These are phyloP conservation scores for Zelopaecilomyces penicillatus DNA, from an alignment of 2,329 filamentous ascomycete species.

Conservation along the genomic window DNA sequence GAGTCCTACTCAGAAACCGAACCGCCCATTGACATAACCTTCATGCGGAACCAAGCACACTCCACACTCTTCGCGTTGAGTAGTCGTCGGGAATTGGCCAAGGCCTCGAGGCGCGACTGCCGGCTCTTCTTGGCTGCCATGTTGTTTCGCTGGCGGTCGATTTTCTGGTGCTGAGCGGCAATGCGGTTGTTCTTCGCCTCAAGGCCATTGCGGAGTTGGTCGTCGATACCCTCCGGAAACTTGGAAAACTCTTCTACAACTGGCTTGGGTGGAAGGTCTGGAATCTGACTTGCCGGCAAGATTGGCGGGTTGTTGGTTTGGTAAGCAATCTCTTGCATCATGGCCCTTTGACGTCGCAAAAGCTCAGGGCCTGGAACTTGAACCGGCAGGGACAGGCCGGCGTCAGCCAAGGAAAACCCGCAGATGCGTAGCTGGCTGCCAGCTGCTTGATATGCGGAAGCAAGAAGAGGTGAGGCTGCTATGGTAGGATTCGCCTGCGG, in stretches of 20 bases:
- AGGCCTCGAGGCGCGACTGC: conserved; percentile 20
- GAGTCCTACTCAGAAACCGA: conserved; percentile 13
- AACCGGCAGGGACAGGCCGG: conserved; percentile 15
- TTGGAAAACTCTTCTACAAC: conserved; percentile 12
- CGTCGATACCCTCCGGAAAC: conserved; percentile 11
- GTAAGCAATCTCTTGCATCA: conserved; percentile 15
- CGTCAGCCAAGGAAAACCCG: conserved; percentile 12
- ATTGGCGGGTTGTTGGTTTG: conserved; percentile 18
- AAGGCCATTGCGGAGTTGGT: conserved; percentile 8
- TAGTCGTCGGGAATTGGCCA: conserved; percentile 14
- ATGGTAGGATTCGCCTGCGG: no score
- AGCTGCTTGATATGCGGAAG: no score
- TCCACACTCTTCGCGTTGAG: conserved; percentile 17
- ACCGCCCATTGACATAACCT: conserved; percentile 17
- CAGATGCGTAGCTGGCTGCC: conserved; percentile 6
- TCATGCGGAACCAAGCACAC: conserved; percentile 19
- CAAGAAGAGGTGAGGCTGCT: no score
- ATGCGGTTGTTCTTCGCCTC: conserved; percentile 19
- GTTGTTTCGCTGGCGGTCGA: conserved; percentile 29
- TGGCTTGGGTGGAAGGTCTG: conserved; percentile 19
- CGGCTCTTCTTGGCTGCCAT: conserved; percentile 29
- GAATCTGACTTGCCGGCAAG: conserved; percentile 18
- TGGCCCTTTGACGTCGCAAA: conserved; percentile 10
- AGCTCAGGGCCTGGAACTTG: conserved; percentile 11
- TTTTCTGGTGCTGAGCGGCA: conserved; percentile 13